Evolutionary conservation across 2,329 filamentous ascomycete genomes (phyloP), one percentile per base, ranked within the genome.

Genomic region (Alternaria arborescens): DNA sequence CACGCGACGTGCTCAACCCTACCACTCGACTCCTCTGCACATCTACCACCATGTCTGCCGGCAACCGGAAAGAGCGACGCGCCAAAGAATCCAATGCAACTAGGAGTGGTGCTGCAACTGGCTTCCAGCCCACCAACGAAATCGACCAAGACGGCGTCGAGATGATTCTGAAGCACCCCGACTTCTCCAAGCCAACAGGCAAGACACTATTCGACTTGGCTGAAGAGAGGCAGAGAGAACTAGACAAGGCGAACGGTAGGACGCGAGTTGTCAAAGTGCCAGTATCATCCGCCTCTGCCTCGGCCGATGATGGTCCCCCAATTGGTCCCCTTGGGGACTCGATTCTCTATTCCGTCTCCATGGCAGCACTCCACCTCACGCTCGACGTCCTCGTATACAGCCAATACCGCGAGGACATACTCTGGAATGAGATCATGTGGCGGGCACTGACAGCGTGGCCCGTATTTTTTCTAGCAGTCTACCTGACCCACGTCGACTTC

Each of bases 331-430:
- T 80, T 1, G 83, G 79, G 40, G 78, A 85, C 55, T 79, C 83
- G 1, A 66, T 85, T 24, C 80, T 85, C 55, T 84, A 82, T 71
- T 75, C 80, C 7, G 79, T 87, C 11, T 88, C 87, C 64, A 79
- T 95, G 69, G 83, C 87, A 12, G 91, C 89, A 82, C 79, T 94
- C 52, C 91, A 94, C 74, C 89, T 93, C 68, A 92, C 90, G 0
- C 84, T 95, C 53, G 91, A 94, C 73, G 88, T 93, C 38, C 82
- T 95, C 11, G 91, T 93, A 22, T 90, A 93, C 75, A 85, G 89
- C 68, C 92, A 95, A 78, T 95, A 92, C 71, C 87, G 88, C n/a
- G 83, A 88, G 63, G 84, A 87, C 2, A 83, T 93, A 3, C 74
- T 84, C 4, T 92, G 89, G 88, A 58, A 72, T 1, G 77, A 81